These are phyloP conservation scores for Phytophthora quininea DNA, from an alignment of 352 stramenopile species.

Conservation along the genomic window DNA sequence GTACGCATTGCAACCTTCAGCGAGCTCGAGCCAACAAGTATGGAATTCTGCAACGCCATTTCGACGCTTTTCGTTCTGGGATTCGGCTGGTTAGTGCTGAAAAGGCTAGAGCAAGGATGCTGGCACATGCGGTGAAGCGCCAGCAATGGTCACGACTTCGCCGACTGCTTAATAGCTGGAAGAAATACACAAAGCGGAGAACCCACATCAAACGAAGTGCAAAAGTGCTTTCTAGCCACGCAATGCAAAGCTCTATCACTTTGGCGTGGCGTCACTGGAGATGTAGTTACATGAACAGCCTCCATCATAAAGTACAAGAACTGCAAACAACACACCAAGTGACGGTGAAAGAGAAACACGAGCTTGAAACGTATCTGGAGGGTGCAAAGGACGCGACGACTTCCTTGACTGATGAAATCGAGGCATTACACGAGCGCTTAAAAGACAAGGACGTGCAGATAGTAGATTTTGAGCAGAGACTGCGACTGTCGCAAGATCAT, in stretches of 20 bases:
- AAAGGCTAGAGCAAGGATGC: slow-evolving; percentile 29
- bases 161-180: slow-evolving; percentile 31
- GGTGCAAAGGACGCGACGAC: slow-evolving; percentile 40
- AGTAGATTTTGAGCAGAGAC: slow-evolving; percentile 36
- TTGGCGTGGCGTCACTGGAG: slow-evolving; percentile 57
- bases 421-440: slow-evolving; percentile 29
- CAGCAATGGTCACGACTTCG: slow-evolving; percentile 28
- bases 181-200: slow-evolving; percentile 9
- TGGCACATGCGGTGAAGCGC: slow-evolving; percentile 35
- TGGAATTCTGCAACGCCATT: slow-evolving; percentile 47
- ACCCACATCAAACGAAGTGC: slow-evolving; percentile 30
- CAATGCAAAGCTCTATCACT: slow-evolving; percentile 15
- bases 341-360: slow-evolving; percentile 41
- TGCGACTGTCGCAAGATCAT: slow-evolving; percentile 38
- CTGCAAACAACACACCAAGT: slow-evolving; percentile 19
- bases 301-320: slow-evolving; percentile 27
- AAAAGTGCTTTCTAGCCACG: slow-evolving; percentile 25
- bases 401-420: slow-evolving; percentile 50
- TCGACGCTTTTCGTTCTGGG: slow-evolving; percentile 51
- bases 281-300: slow-evolving; percentile 14
- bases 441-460: slow-evolving; percentile 38
- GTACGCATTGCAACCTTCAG: slow-evolving; percentile 48
- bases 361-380: slow-evolving; percentile 52
- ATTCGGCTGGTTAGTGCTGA: slow-evolving; percentile 34
- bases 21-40: slow-evolving; percentile 55